Conservation (phyloP, 495 filamentous ascomycete genomes). For the Xylaria flabelliformis region DNA sequence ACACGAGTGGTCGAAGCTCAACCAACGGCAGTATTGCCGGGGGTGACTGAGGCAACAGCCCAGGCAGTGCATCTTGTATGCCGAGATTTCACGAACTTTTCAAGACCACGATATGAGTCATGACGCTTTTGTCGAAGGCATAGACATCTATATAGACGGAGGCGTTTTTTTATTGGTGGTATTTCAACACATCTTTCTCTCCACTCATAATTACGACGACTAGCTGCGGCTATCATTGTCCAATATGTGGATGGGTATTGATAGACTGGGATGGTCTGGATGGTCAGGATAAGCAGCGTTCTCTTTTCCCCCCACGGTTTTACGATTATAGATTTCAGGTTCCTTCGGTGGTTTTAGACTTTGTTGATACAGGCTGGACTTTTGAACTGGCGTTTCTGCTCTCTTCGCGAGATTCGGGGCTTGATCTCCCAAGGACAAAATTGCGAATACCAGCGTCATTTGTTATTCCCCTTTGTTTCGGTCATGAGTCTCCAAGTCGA, state of each 20-base stretch:
- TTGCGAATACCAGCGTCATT: slow-evolving; percentile 25
- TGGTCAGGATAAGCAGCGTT: slow-evolving; percentile 23
- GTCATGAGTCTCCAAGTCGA: background rate
- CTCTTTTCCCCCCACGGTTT: slow-evolving; percentile 29
- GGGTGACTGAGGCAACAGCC: slow-evolving; percentile 49
- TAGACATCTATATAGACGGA: slow-evolving; percentile 41
- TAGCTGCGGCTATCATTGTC: slow-evolving; percentile 25
- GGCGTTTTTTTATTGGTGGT: slow-evolving; percentile 32
- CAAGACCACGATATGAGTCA: slow-evolving; percentile 37
- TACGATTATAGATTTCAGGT: slow-evolving; percentile 44
- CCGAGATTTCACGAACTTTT: slow-evolving; percentile 21
- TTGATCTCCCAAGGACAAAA: slow-evolving; percentile 22
- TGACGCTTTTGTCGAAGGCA: slow-evolving; percentile 39
- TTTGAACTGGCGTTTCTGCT: slow-evolving; percentile 24
- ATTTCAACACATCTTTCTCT: slow-evolving; percentile 22
- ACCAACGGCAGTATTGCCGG: slow-evolving; percentile 55
- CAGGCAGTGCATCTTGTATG: slow-evolving; percentile 32
- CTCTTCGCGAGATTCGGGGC: slow-evolving; percentile 19
- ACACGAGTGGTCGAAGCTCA: slow-evolving; percentile 55
- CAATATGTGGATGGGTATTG: slow-evolving; percentile 25
- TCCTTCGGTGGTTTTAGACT: slow-evolving; percentile 42
- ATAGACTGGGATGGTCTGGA: slow-evolving; percentile 27
- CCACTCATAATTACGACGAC: slow-evolving; percentile 36
- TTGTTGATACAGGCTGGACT: slow-evolving; percentile 35
- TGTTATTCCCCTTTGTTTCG: slow-evolving; percentile 18